Percentiles rank a stretch among this genome's conserved stretches.
Evolutionary conservation across 176 grass and related monocot genomes (phyloP).

Genomic region (Stipa capillata): DNA sequence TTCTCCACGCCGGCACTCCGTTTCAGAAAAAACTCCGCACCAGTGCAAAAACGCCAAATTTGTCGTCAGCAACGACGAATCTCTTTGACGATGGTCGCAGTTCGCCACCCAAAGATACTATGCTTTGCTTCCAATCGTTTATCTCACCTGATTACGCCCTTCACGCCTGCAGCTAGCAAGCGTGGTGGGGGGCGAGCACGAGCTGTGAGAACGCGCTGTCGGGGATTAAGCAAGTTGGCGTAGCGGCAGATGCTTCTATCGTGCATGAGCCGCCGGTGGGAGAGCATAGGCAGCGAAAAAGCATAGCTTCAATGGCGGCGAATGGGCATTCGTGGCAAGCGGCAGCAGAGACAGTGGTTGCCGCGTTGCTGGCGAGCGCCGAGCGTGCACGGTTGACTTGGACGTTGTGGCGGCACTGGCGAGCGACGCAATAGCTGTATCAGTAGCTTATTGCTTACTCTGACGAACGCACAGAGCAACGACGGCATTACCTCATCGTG

Average conservation of each 20-base stretch:
- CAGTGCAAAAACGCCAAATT: too few species aligned
- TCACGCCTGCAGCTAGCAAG: background rate
- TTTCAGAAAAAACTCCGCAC: background rate
- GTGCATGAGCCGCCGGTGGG: background rate
- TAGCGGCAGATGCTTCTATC: background rate
- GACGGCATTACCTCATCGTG: background rate
- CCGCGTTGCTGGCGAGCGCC: background rate
- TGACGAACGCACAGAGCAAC: background rate
- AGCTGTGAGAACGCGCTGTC: background rate
- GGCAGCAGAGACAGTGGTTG: background rate
- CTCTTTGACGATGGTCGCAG: background rate
- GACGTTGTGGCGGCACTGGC: background rate
- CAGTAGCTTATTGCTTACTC: too few species aligned
- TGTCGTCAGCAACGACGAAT: background rate
- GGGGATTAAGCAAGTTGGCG: background rate
- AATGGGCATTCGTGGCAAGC: background rate
- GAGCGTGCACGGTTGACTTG: background rate
- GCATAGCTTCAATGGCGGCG: too few species aligned
- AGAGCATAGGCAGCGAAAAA: background rate
- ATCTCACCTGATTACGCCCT: background rate
- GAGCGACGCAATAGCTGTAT: background rate
- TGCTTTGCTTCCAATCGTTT: too few species aligned
- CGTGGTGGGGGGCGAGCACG: background rate
- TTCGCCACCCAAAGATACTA: background rate
- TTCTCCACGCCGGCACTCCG: too few species aligned